A percentile compares a stretch with the other conserved stretches of the same genome.
Evolutionary conservation across 108 stramenopile genomes (phyloP).

Genomic region (Discostella stelligeroides): DNA sequence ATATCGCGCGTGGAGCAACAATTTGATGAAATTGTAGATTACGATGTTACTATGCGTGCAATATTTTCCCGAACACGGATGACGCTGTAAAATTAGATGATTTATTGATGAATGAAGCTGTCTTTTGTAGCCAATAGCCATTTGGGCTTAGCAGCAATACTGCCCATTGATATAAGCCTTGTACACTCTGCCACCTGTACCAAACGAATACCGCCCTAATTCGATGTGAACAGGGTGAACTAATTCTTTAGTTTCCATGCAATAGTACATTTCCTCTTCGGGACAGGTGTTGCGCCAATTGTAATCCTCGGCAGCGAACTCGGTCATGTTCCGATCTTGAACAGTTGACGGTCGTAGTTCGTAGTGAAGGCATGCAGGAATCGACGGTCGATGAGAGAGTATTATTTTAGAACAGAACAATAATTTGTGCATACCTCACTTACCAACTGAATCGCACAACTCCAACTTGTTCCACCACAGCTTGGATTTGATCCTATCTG

Average conservation of each 20-base stretch:
- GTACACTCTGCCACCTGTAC: background rate
- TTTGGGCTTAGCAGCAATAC: too few relatives aligned
- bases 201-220: constrained; percentile 4
- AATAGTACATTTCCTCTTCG: constrained; percentile 50
- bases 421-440: background rate
- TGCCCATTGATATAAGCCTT: background rate
- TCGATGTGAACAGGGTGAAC: constrained; percentile 55
- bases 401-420: too few relatives aligned
- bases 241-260: constrained; percentile 39
- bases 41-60: too few relatives aligned
- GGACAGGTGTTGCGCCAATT: constrained; percentile 57
- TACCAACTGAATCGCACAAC: constrained; percentile 67
- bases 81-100: background rate
- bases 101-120: background rate
- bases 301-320: constrained; percentile 65
- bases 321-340: constrained; percentile 55
- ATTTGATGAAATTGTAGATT: background rate
- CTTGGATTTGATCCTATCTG: constrained; percentile 71
- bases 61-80: too few relatives aligned
- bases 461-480: constrained; percentile 77
- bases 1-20: too few relatives aligned
- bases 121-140: background rate
- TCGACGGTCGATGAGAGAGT: too few relatives aligned
- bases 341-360: background rate
- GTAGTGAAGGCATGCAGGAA: background rate